These are phyloP conservation scores for Astrephomene gubernaculifera DNA, from an alignment of 139 green algal species.

Conservation along the genomic window DNA sequence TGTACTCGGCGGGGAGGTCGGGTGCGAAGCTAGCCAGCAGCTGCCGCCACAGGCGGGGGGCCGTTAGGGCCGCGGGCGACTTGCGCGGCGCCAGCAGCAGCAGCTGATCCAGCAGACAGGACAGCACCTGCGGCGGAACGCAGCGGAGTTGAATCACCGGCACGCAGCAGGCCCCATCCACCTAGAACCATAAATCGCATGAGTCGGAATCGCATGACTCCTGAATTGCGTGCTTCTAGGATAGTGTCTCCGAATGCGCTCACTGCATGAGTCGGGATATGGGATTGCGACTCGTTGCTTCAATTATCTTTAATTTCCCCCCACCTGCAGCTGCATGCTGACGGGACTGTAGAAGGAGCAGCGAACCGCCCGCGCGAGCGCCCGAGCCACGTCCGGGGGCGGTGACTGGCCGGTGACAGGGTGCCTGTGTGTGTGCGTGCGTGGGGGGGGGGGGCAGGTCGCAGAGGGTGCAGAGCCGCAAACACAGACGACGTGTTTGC, in stretches of 20 bases:
- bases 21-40: conserved; percentile 25
- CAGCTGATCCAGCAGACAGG: conserved; percentile 27
- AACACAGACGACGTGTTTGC: no score
- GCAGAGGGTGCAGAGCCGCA: no score
- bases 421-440: no score
- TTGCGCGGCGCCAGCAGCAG: background rate
- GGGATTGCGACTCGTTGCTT: no score
- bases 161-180: no score
- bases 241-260: no score
- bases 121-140: conserved; percentile 18
- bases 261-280: no score
- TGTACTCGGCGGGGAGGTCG: background rate
- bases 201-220: no score
- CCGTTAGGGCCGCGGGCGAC: background rate
- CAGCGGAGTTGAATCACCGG: no score
- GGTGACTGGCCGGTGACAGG: background rate
- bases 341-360: conserved; percentile 27
- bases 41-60: conserved; percentile 16
- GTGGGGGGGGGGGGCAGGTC: background rate
- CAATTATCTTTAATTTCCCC: no score
- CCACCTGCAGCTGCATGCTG: conserved; percentile 25
- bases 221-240: no score
- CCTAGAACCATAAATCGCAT: no score
- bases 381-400: background rate
- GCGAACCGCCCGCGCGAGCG: conserved; percentile 16